These are phyloP conservation scores for Mucor indicus DNA, from an alignment of 371 early-diverging fungal species.

Conservation along the genomic window DNA sequence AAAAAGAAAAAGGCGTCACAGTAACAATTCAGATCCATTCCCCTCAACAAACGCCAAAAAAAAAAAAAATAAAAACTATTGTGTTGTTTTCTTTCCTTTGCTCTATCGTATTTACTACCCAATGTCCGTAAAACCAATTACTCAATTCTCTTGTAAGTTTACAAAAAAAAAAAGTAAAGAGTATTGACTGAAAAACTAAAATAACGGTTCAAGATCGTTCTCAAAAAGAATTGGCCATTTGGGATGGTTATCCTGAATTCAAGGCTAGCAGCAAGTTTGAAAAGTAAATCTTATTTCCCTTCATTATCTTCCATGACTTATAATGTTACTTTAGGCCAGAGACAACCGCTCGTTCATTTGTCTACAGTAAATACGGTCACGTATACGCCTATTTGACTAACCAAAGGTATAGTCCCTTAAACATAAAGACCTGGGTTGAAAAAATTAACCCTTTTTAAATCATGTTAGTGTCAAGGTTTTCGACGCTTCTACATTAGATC, in stretches of 20 bases:
- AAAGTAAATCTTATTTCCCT: conserved; percentile 34
- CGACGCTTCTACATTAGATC: conserved; percentile 61
- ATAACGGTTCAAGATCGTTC: conserved; percentile 66
- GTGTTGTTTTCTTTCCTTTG: no score
- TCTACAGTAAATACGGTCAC: conserved; percentile 82
- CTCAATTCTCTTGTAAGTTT: conserved; percentile 57
- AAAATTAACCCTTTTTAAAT: neutral
- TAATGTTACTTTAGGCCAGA: conserved; percentile 53
- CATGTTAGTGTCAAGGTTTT: conserved; percentile 66
- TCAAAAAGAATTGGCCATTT: conserved; percentile 62
- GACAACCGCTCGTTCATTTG: conserved; percentile 63
- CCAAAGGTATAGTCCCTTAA: conserved; percentile 50
- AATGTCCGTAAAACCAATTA: conserved; percentile 28
- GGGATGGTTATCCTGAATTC: conserved; percentile 58
- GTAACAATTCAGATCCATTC: no score
- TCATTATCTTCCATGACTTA: neutral
- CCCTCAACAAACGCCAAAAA: no score
- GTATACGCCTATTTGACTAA: conserved; percentile 75
- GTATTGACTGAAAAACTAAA: no score
- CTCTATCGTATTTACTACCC: no score
- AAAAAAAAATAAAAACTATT: no score
- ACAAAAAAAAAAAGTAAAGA: no score
- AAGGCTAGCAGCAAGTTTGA: conserved; percentile 46
- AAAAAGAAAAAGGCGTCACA: no score
- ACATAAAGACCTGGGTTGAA: neutral